These are phyloP conservation scores for Conticribra guillardii DNA, from an alignment of 108 stramenopile species.

Conservation along the genomic window DNA sequence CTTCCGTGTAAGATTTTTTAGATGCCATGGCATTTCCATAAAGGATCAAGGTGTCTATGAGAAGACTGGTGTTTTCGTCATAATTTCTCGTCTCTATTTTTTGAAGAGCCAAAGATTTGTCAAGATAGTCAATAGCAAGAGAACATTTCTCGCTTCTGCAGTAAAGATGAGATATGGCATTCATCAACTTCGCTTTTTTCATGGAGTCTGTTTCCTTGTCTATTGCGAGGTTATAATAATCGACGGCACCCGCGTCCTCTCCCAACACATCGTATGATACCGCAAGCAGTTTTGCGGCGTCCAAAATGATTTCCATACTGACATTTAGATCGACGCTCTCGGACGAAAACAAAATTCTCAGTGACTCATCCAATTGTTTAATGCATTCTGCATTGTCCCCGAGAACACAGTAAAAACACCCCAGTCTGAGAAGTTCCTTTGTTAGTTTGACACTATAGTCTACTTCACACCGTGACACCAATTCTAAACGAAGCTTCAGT, in stretches of 20 bases:
- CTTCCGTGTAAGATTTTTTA: not conserved
- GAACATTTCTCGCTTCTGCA: not conserved
- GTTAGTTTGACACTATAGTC: not conserved
- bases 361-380: not conserved
- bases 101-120: not conserved
- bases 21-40: not conserved
- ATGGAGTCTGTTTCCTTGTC: not conserved
- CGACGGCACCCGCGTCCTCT: not conserved
- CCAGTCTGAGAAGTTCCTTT: not conserved
- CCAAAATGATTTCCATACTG: not conserved
- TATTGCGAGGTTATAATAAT: not conserved
- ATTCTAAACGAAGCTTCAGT: conserved; percentile 1
- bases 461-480: not conserved
- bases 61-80: not conserved
- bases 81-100: not conserved
- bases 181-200: conserved; percentile 1
- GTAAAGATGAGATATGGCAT: not conserved
- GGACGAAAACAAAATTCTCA: not conserved
- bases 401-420: not conserved
- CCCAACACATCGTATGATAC: conserved; percentile 1
- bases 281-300: not conserved
- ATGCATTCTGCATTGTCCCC: not conserved
- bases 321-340: not conserved
- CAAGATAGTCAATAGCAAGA: not conserved
- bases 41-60: not conserved